phyloP scores from a whole-genome alignment of 345 rosid genomes.

The Nasturtium officinale region DNA sequence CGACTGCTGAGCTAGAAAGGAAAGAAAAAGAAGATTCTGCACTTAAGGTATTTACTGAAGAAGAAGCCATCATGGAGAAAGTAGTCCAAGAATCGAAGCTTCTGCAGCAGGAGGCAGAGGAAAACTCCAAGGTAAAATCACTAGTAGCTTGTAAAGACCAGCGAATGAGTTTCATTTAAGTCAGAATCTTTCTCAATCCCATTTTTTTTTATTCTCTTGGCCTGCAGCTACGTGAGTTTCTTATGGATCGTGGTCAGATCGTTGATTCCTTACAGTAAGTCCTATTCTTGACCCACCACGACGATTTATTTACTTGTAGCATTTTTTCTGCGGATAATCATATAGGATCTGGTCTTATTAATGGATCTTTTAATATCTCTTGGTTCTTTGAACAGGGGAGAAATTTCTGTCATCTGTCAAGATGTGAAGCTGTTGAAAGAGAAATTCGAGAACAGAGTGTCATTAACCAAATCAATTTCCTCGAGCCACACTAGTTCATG shows the following conservation, averaged over 20 bases:
- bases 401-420: conserved; percentile 78
- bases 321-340: not conserved
- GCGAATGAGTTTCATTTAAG: conserved; percentile 1
- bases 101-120: conserved; percentile 67
- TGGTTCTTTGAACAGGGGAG: conserved; percentile 65
- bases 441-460: conserved; percentile 61
- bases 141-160: not conserved
- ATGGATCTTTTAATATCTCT: conserved; percentile 17
- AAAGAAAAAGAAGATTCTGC: conserved; percentile 63
- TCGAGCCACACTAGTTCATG: conserved; percentile 73
- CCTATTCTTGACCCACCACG: conserved; percentile 13
- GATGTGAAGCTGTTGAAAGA: conserved; percentile 81
- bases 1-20: conserved; percentile 66
- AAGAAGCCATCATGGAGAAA: conserved; percentile 70
- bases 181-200: conserved; percentile 9
- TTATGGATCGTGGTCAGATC: conserved; percentile 76
- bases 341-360: not conserved
- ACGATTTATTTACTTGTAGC: not conserved
- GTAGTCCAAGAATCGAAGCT: conserved; percentile 72
- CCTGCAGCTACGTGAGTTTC: conserved; percentile 75
- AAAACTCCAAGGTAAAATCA: conserved; percentile 70
- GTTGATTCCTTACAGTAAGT: conserved; percentile 90
- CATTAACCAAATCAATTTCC: conserved; percentile 60
- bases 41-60: conserved; percentile 55
- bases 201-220: conserved; percentile 18